These are phyloP conservation scores for Cyberlindnera maritima DNA, from an alignment of 805 yeast genomes.

Conservation along the genomic window DNA sequence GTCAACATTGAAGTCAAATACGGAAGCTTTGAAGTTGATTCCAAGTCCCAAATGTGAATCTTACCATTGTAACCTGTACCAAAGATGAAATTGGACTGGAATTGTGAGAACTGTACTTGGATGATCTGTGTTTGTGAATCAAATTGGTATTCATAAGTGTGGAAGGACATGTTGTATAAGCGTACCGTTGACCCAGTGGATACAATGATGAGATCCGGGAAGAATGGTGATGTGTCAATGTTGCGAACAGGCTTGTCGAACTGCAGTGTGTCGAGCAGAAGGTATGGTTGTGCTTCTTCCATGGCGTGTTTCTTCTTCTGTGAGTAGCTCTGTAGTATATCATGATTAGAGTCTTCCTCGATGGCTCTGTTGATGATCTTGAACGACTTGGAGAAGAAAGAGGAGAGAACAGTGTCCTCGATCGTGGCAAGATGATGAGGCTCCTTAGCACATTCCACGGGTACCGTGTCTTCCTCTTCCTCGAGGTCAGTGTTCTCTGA, in stretches of 20 bases:
- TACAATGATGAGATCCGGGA: conserved; percentile 20
- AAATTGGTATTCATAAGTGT: conserved; percentile 35
- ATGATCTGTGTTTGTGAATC: conserved; percentile 40
- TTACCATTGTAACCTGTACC: conserved; percentile 52
- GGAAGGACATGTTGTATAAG: conserved; percentile 25
- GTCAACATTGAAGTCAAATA: conserved; percentile 16
- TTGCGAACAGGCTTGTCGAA: conserved; percentile 16
- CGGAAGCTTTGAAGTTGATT: conserved; percentile 14
- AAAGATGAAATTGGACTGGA: conserved; percentile 38
- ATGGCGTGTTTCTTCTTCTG: conserved; percentile 15
- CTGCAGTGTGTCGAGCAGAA: conserved; percentile 3
- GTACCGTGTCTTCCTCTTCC: not conserved
- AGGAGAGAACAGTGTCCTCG: conserved; percentile 14
- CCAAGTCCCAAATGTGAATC: conserved; percentile 47
- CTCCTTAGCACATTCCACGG: too few species aligned
- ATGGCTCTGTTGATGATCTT: conserved; percentile 26
- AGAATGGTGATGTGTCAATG: conserved; percentile 19
- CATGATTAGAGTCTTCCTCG: conserved; percentile 23
- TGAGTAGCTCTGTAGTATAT: conserved; percentile 22
- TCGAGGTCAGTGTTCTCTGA: not conserved
- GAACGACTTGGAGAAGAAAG: conserved; percentile 24
- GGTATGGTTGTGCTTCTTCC: conserved; percentile 13
- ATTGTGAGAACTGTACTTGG: conserved; percentile 38
- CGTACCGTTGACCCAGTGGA: conserved; percentile 17
- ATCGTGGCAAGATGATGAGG: not conserved